Evolutionary conservation across 345 rosid species (phyloP).

Genomic region (Diplotaxis tenuifolia): DNA sequence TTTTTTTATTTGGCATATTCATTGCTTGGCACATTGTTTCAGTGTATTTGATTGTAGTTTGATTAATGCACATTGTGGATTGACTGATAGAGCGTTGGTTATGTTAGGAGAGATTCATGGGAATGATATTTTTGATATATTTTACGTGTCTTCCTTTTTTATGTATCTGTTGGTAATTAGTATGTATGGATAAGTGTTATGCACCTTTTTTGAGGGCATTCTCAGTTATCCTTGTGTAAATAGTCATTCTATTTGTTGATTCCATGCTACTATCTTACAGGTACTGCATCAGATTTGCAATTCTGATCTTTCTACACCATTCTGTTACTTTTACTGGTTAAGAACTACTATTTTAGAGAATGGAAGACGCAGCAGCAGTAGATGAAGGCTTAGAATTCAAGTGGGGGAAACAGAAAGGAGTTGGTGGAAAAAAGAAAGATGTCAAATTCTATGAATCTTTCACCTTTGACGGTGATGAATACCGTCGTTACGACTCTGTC

Average conservation of each 20-base stretch:
- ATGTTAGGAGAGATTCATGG: background rate
- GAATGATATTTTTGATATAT: too few species aligned
- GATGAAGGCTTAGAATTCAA: slow-evolving; percentile 49
- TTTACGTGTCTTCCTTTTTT: too few species aligned
- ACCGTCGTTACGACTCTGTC: slow-evolving; percentile 67
- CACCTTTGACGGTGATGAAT: slow-evolving; percentile 61
- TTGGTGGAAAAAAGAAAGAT: slow-evolving; percentile 62
- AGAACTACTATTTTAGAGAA: slow-evolving; percentile 35
- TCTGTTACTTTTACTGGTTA: slow-evolving; percentile 2
- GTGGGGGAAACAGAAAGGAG: slow-evolving; percentile 69
- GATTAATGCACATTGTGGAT: background rate
- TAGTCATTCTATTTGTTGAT: too few species aligned
- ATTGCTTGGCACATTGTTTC: background rate
- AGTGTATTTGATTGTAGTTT: background rate
- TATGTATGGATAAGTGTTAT: too few species aligned
- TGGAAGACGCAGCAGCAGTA: slow-evolving; percentile 46
- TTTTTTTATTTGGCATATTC: too few species aligned
- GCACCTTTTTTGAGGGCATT: too few species aligned
- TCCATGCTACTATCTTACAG: too few species aligned
- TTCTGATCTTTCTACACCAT: background rate
- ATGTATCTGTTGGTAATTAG: too few species aligned
- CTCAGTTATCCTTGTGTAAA: too few species aligned
- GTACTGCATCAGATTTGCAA: background rate
- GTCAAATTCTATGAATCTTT: slow-evolving; percentile 75
- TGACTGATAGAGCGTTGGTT: background rate